Base-by-base conservation (phyloP, 2,329 filamentous ascomycete genomes). In the Ophiostoma himal-ulmi region DNA sequence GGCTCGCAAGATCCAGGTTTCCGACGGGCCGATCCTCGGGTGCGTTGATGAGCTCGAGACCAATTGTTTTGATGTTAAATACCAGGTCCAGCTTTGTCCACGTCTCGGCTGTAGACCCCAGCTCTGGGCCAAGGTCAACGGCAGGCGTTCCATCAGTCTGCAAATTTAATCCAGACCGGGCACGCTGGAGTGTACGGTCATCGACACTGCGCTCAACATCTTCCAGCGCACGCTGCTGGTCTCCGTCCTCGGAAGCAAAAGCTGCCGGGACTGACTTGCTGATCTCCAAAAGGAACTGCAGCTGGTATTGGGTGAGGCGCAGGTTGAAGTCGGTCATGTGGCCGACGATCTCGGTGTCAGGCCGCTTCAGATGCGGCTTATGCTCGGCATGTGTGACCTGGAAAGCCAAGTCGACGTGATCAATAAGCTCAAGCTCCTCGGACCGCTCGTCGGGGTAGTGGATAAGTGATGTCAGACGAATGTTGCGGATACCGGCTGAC, bases 81-180 rank as follows among this genome's bases (percentile, higher is more conserved):
- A 94, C 87, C 65, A 99, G 85, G 77, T 99, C 95, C 70, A 99
- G 85, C 76, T 94, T 96, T 0, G 94, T 96, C 94, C 94, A 99
- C 1, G 88, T 89, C 72, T 92, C 87, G 1, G 87, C 83, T 70
- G 86, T 83, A 0, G 86, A 84, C 7, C 88, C 87, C 8, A 95
- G 83, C 77, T 96, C 93, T 0, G 93, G 92, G 1, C 82, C 82
- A 67, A 91, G 83, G 73, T 88, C 82, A 22, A 88, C 60, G 11
- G 17, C 44, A 13, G 57, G 30, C 3, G 71, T 75, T 1, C 41
- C 57, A 7, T 71, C 30, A 17, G 44, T 7, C 11, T 34, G 44
- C 0, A 52, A 14, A 1, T 20, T 34, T 68, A 81, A 79, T 73
- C 78, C 79, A 34, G 79, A 84, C 77, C 77, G 84, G 70, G 79